Evolutionary conservation across 805 yeast genomes (phyloP).

Genomic region (Kurtzmaniella cleridarum): DNA sequence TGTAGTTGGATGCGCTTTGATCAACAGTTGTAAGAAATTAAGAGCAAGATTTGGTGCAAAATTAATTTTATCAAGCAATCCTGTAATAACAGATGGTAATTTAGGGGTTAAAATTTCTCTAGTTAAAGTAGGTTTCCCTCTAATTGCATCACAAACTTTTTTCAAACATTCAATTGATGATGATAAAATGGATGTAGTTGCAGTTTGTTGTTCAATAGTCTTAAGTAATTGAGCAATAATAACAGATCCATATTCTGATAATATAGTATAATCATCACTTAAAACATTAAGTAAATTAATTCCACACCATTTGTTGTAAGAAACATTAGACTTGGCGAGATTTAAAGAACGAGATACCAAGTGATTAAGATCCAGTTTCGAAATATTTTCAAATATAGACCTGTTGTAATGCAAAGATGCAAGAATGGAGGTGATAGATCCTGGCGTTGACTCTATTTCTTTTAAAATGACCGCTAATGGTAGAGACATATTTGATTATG

Average conservation of each 20-base stretch:
- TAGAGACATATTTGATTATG: conserved; percentile 11
- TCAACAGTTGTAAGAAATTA: conserved; percentile 30
- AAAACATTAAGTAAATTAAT: conserved; percentile 47
- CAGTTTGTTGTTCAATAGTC: conserved; percentile 33
- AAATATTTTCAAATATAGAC: conserved; percentile 33
- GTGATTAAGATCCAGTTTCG: conserved; percentile 47
- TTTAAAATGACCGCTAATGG: conserved; percentile 20
- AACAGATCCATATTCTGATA: conserved; percentile 37
- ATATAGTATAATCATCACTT: conserved; percentile 26
- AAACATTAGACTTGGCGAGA: conserved; percentile 22
- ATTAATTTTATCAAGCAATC: conserved; percentile 40
- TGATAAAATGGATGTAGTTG: conserved; percentile 29
- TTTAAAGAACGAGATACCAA: conserved; percentile 37
- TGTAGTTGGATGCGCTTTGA: conserved; percentile 64
- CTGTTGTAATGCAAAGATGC: conserved; percentile 22
- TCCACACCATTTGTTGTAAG: conserved; percentile 55
- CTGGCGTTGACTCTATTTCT: conserved; percentile 20
- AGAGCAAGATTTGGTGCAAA: conserved; percentile 28
- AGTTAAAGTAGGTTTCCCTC: conserved; percentile 79
- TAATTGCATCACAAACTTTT: conserved; percentile 42
- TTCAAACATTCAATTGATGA: conserved; percentile 37
- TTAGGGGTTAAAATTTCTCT: conserved; percentile 82
- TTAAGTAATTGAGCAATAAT: conserved; percentile 38
- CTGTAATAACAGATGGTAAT: conserved; percentile 54
- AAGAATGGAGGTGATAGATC: conserved; percentile 27